Base-by-base conservation (phyloP, 305 asterid species). In the Salvia sclarea region DNA sequence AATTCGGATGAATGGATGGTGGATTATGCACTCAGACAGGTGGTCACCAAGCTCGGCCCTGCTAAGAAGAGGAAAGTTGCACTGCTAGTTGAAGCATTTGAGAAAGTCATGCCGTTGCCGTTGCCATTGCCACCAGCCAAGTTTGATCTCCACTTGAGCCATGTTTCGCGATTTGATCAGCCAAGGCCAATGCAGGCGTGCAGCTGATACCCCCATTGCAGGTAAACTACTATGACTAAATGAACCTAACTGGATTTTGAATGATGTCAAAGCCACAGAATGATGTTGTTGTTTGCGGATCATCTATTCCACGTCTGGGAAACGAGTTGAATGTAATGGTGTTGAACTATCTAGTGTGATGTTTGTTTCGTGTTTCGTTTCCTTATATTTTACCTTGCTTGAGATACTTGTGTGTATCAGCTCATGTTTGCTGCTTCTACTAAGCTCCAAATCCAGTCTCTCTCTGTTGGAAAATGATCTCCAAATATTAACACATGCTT, bases 1-100 rank as follows among this genome's bases (percentile, higher is more conserved):
- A 82, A 83, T 38, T 62, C 95, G 2, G 96, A 93, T 76, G 97
- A 93, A 69, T 93, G 95, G 96, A 91, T 88, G 97, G 78, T 93
- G 0, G 98, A 93, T 70, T 81, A 79, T 35, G 97, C 96, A 53
- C 92, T 93, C 21, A 90, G 90, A 49, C 87, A 81, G 76, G 85
- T 82, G 9, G 91, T 88, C 49, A 81, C 79, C 4, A 93, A 84
- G 44, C 96, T 93, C 4, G 88, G 84, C 43, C 85, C 86, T 21
- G 92, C 86, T 17, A 89, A 95, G 13, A 88, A 87, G 81, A 91
- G 81, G 61, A 93, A 87, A 76, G 98, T 91, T 11, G 83, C 88
- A 0, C 69, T 91, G 64, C 86, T 93, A 5, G 96, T 93, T 48
- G 96, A 87, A 83, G 98, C 97, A 24, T 90, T 93, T 22, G 97